Base-by-base conservation (phyloP, 1,284 basidiomycete genomes). In the Sparassis latifolia region DNA sequence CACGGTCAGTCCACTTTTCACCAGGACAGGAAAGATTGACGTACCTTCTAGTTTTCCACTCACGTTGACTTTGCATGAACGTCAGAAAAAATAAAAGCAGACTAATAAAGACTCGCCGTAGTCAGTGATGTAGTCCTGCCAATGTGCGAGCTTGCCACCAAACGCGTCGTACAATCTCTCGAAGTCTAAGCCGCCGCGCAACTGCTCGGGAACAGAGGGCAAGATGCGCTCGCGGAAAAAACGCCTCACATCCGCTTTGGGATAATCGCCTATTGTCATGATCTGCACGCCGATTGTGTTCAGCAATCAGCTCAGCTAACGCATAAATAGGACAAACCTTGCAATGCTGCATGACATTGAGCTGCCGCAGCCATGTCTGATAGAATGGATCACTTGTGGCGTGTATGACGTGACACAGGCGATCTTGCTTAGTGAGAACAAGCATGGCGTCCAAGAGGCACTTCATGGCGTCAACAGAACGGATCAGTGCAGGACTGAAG, bases 361-460 rank as follows among this genome's bases (percentile, higher is more conserved):
- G 69, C 59, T 86, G 84, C 52, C 86, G 74, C 40, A 88, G 72
- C 85, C 85, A 91, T 32, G 82, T 86, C 60, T 88, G 86, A 63
- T 89, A 91, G 68, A 91, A 90, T 0, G 88, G 82, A 55, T 92
- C 89, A 59, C 82, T 87, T 2, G 89, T 89, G 2, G 88, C 86
- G 56, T 91, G 88, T 45, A 92, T 80, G 58, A 90, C 84, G 59
- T 91, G 89, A 57, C 86, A 89, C 10, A 92, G 66, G 10, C 86
- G 74, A 61, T 92, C 85, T 66, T 92, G 89, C 69, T 91, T 92
- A 35, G 89, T 89, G 45, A 92, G 70, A 10, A 91, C 89, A 20
- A 91, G 78, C 78, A 90, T 86, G 5, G 86, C 85, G 59, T 91
- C 89, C 32, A 92, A 74, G 5, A 92, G 68, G 55, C 81, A 84